Percentiles rank a stretch among this genome's conserved stretches.
Conservation (phyloP, 495 filamentous ascomycete species). For the Xanthoparmelia taractica region DNA sequence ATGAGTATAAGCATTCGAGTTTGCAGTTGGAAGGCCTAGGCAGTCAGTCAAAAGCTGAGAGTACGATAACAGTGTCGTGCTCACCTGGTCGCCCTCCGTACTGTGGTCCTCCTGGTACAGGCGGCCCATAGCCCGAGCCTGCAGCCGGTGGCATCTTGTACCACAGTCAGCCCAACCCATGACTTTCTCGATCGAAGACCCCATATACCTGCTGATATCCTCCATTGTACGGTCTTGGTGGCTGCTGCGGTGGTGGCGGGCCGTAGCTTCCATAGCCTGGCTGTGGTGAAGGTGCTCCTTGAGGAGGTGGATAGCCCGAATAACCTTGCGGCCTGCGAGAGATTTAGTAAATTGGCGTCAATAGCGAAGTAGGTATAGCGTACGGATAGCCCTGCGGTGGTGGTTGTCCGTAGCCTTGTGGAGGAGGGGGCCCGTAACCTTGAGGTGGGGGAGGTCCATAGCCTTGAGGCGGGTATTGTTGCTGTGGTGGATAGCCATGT, state of each 20-base stretch:
- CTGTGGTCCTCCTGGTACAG: constrained; percentile 35
- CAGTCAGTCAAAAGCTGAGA: not conserved
- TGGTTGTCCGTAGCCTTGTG: constrained; percentile 21
- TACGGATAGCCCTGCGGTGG: constrained; percentile 23
- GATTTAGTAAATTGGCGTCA: constrained; percentile 1
- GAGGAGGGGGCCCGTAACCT: constrained; percentile 28
- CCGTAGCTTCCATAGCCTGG: constrained; percentile 43
- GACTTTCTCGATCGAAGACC: constrained; percentile 14
- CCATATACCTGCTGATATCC: constrained; percentile 38
- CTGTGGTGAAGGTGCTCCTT: constrained; percentile 28
- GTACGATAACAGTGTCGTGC: not conserved
- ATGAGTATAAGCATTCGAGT: constrained; percentile 33
- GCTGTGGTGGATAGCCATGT: constrained; percentile 43
- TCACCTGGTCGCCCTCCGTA: constrained; percentile 36
- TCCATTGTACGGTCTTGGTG: constrained; percentile 34
- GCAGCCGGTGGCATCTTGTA: constrained; percentile 29
- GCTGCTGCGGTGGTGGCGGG: constrained; percentile 32
- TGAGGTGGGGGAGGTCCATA: constrained; percentile 29
- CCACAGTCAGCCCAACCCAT: constrained; percentile 27
- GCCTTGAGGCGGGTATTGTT: constrained; percentile 34
- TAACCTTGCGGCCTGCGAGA: constrained; percentile 22
- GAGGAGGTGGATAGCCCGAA: constrained; percentile 42
- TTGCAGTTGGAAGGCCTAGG: constrained; percentile 26
- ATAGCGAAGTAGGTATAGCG: not conserved
- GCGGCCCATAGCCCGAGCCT: constrained; percentile 25